A percentile compares a stretch with the other conserved stretches of the same genome.
phyloP scores from a whole-genome alignment of 441 rosid genomes.

The Cnidoscolus chayamansa region DNA sequence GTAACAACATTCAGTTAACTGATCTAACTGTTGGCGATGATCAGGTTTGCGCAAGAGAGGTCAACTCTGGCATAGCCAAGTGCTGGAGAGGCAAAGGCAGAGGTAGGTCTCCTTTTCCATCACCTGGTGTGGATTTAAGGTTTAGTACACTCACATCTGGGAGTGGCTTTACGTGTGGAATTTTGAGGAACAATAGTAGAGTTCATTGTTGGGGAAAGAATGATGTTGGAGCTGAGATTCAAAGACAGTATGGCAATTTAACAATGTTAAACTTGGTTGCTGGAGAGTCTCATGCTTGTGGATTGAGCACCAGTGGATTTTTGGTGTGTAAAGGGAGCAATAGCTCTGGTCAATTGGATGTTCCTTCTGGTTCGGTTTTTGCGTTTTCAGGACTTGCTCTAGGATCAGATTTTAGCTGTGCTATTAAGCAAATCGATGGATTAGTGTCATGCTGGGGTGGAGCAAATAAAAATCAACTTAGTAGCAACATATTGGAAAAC shows the following conservation, averaged over 20 bases:
- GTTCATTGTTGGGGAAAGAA: conserved; percentile 66
- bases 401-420: conserved; percentile 60
- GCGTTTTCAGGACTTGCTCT: conserved; percentile 45
- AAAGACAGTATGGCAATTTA: conserved; percentile 38
- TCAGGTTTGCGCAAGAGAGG: conserved; percentile 60
- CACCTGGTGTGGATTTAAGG: conserved; percentile 19
- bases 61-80: conserved; percentile 25
- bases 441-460: conserved; percentile 73
- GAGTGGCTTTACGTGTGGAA: conserved; percentile 67
- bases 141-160: conserved; percentile 56
- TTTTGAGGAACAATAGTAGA: conserved; percentile 29
- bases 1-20: conserved; percentile 32
- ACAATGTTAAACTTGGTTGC: conserved; percentile 55
- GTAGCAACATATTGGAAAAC: conserved; percentile 7
- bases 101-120: conserved; percentile 23
- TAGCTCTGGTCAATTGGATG: conserved; percentile 42
- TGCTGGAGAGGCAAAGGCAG: conserved; percentile 57
- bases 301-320: conserved; percentile 42
- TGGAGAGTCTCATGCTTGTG: conserved; percentile 70
- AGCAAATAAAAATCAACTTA: conserved; percentile 19
- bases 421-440: conserved; percentile 34
- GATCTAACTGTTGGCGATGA: conserved; percentile 51
- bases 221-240: conserved; percentile 30
- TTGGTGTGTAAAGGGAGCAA: conserved; percentile 57
- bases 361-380: conserved; percentile 38